Evolutionary conservation across 2,329 filamentous ascomycete species (phyloP).

Genomic region (Pseudogymnoascus sp.): DNA sequence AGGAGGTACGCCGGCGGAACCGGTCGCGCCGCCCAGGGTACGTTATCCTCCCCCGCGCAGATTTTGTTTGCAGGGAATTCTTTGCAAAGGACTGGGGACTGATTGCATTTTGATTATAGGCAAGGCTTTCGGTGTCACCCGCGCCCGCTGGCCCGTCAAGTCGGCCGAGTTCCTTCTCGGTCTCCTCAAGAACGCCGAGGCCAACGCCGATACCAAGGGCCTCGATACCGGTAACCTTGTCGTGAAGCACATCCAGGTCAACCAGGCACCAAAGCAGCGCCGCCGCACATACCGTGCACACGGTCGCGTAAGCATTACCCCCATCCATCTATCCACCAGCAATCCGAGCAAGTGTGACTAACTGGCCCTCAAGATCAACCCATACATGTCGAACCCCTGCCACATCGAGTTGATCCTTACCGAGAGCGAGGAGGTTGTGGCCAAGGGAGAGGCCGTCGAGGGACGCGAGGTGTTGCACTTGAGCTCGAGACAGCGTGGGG

Average conservation of each 20-base stretch:
- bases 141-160: conserved; percentile 98
- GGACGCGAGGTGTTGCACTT: conserved; percentile 61
- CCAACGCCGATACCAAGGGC: conserved; percentile 94
- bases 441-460: conserved; percentile 70
- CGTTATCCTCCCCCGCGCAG: conserved; percentile 32
- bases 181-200: conserved; percentile 95
- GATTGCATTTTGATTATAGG: conserved; percentile 44
- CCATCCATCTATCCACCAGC: neutral
- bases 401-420: conserved; percentile 99
- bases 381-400: conserved; percentile 99
- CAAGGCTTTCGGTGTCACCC: conserved; percentile 97
- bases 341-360: conserved; percentile 18
- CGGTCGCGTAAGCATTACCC: conserved; percentile 96
- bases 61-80: neutral
- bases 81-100: conserved; percentile 13
- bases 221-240: conserved; percentile 95
- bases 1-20: conserved; percentile 93
- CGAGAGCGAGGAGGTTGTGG: conserved; percentile 90
- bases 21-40: conserved; percentile 96
- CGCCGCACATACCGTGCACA: conserved; percentile 99
- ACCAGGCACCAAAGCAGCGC: conserved; percentile 99
- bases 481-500: conserved; percentile 85
- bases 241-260: conserved; percentile 99
- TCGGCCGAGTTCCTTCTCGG: conserved; percentile 96
- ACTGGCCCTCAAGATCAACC: conserved; percentile 74